Conservation (phyloP, 164 flowering plant species). For the Vitis riparia region DNA sequence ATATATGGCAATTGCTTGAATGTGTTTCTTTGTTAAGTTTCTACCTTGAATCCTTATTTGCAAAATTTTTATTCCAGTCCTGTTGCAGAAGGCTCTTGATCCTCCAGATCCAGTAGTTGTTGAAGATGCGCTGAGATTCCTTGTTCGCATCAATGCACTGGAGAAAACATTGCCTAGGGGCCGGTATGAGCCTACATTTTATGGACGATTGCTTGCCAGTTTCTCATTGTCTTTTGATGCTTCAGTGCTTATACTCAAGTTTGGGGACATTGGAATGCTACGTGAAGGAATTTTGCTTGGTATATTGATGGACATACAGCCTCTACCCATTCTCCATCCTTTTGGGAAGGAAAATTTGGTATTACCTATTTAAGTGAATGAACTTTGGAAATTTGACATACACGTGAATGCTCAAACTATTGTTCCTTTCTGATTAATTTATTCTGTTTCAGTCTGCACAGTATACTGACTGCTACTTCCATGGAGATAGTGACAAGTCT, state of each 20-base stretch:
- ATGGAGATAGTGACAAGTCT: slow-evolving; percentile 31
- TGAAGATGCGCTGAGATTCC: slow-evolving; percentile 78
- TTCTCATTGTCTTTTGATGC: slow-evolving; percentile 90
- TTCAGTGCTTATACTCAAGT: slow-evolving; percentile 73
- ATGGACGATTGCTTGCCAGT: slow-evolving; percentile 79
- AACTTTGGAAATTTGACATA: background rate
- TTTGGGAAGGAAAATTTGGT: slow-evolving; percentile 84
- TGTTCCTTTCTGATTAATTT: slow-evolving; percentile 7
- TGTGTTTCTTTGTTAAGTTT: background rate
- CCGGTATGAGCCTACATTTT: slow-evolving; percentile 86
- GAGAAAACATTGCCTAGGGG: slow-evolving; percentile 59
- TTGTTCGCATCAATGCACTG: slow-evolving; percentile 61
- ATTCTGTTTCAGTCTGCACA: slow-evolving; percentile 45
- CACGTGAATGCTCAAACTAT: background rate
- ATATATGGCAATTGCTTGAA: background rate
- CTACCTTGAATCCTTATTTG: background rate
- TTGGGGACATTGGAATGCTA: slow-evolving; percentile 74
- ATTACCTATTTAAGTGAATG: slow-evolving; percentile 8
- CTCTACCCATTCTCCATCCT: slow-evolving; percentile 83
- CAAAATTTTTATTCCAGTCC: slow-evolving; percentile 35
- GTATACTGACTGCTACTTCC: slow-evolving; percentile 51
- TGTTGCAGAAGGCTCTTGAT: slow-evolving; percentile 88
- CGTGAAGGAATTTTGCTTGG: slow-evolving; percentile 95
- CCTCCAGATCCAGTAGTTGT: slow-evolving; percentile 80
- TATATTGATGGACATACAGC: slow-evolving; percentile 78